Evolutionary conservation across 2,329 filamentous ascomycete genomes (phyloP), one percentile per base, ranked within the genome.

Genomic region (Pseudogymnoascus sp.): DNA sequence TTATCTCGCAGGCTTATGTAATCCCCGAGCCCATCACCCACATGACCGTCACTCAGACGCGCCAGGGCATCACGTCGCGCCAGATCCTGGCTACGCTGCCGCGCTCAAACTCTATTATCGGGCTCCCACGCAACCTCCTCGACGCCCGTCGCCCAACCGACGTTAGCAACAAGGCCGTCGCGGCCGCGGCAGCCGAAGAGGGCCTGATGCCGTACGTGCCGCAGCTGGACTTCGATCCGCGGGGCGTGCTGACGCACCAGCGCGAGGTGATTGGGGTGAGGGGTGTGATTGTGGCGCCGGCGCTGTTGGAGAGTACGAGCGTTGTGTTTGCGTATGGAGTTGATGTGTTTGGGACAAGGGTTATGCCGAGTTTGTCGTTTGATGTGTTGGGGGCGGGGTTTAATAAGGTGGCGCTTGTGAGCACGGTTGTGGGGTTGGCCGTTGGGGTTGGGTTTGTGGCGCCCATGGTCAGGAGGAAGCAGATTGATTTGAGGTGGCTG

Each of bases 371-470:
- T 75, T 86, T 89, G 69, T 84, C 89, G 14, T 99, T 99, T 75
- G 95, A 99, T 77, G 86, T 97, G 44, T 78, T 99, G 14, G 95
- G 92, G 66, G 95, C 92, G 76, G 90, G 91, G 2, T 99, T 99
- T 76, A 95, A 93, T 74, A 97, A 96, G 80, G 73, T 92, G 63
- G 89, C 92, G 69, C 84, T 99, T 72, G 75, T 97, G 38, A 81
- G 84, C 14, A 99, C 95, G 0, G 92, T 99, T 38, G 80, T 89
- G 42, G 93, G 91, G 16, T 80, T 97, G 68, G 84, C 84, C 53
- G 81, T 84, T 40, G 92, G 91, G 53, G 93, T 96, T 14, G 75
- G 87, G 67, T 83, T 90, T 63, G 79, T 97, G 71, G 87, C 87
- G 62, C 95, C 95, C 29, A 86, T 97, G 84, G 95, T 96, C n/a